Base-by-base conservation (phyloP, 176 grass and related monocot genomes). In the Luzula sylvatica region DNA sequence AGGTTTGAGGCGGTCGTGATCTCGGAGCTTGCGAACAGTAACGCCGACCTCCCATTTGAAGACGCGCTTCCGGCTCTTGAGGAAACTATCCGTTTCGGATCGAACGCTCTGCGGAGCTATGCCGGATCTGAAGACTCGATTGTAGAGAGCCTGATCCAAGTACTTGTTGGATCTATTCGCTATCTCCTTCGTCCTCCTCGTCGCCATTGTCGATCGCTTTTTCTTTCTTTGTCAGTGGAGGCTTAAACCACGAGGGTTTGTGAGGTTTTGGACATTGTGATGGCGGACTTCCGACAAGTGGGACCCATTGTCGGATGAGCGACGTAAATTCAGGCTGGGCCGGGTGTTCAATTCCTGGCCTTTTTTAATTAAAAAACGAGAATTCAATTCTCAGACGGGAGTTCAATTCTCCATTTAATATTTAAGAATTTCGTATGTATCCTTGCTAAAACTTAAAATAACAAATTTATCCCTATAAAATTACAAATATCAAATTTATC, bases 11-110 rank as follows among this genome's bases (percentile, higher is more conserved):
- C 77, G 78, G 15, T 45, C 68, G 26, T 80, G 75, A 14, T 50
- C 66, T 8, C 85, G 78, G 58, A 98, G 82, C 26, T 77, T 77
- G 65, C 81, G 72, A 46, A 98, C 55, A 55, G 85, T 65, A n/a
- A 83, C 81, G 20, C 65, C 86, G 15, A 98, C 92, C 68, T 98
- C 92, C 92, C 92, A 98, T 65, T 98, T 98, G 72, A 77, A 80
- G 18, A 87, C 92, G 45, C 72, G 75, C 60, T 90, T 90, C 65
- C 75, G 75, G 78, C 86, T 98, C 65, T 50, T 77, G 74, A 98
- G 67, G 81, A 98, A 98, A 65, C 19, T 69, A 8, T 90, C 86
- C 58, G 86, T 77, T 74, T 98, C 71, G 58, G 60, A 48, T 40
- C 86, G 72, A 55, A 90, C 86, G 26, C 65, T 74, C 81, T 74